Base-by-base conservation (phyloP, 805 yeast species). In the Priceomyces carsonii region DNA sequence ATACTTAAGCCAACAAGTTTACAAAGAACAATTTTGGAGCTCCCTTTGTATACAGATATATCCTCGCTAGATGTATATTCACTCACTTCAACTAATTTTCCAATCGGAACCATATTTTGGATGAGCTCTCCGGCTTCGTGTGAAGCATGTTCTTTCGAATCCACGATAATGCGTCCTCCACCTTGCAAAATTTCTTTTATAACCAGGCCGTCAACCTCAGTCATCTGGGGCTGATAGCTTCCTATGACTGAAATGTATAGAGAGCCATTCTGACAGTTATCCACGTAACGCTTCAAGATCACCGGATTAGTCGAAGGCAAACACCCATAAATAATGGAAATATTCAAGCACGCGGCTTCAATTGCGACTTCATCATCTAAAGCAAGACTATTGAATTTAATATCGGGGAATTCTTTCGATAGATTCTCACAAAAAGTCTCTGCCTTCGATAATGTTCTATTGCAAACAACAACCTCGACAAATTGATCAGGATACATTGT, bases 81-180 rank as follows among this genome's bases (percentile, higher is more conserved):
- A 15, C 33, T 19, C 8, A 29, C 15, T n/a, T 29, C 33, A 12
- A 29, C 33, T 13, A 20, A 19, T 5, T 12, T 9, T 3, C 21
- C 13, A 10, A 5, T 55, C 1, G 51, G 41, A 15, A 76, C 66
- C 2, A 56, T 53, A 29, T 71, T 64, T 47, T 70, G 73, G 30
- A 79, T 72, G 34, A 81, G 58, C 43, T 81, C 88, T 3, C 88
- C 88, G 1, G 87, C 80, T 55, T 81, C 88, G 3, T 58, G 57
- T 16, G 76, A 49, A 8, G 79, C 66, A 41, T 80, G 83, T 12
- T 71, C 73, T 27, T 60, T 62, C 0, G 86, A 79, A 47, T 81
- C 88, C 3, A 80, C 84, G 5, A 81, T 55, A 19, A 81, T 68
- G 36, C 67, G 63, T 3, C 69, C 68, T 5, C 58, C 59, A 1